Base-by-base conservation (phyloP, 768 basidiomycete species). In the Pleurotus giganteus region DNA sequence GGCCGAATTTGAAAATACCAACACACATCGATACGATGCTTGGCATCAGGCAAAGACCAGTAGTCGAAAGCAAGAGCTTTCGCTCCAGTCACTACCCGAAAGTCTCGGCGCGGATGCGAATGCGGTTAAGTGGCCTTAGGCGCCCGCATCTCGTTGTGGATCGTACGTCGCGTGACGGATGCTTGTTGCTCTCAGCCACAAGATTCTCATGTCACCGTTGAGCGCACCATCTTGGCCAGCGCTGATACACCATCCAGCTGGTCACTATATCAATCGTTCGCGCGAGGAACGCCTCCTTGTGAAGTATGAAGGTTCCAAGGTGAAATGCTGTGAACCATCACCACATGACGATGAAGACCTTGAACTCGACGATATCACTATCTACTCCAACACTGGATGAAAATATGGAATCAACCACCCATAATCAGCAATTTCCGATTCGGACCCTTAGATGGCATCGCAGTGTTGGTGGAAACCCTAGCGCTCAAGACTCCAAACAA, bases 121-220 rank as follows among this genome's bases (percentile, higher is more conserved):
- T 50, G 49, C 49, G 49, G 49, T 50, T 36, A 50, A 34, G 49
- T 32, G 49, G 49, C 15, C n/a, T 15, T 50, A 23, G 34, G 34
- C 34, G 34, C 49, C 34, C 13, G n/a, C n/a, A 19, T 9, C 49
- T 50, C 34, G 24, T 37, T n/a, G 27, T 23, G 39, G 39, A n/a
- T 41, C 19, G 39, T 41, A 41, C 44, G 26, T 45, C 44, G 7
- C 44, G 4, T 45, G 44, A 45, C 27, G 19, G 23, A 5, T n/a
- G 6, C 39, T 27, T 24, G 44, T 45, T 50, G 29, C 49, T 21
- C 24, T 21, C 49, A 50, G 49, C 49, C 49, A 47, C 49, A 34
- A 11, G 21, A 36, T 50, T 26, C 49, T 45, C 49, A 50, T 50
- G 49, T 9, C 49, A 34, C 19, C 49, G 32, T 50, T 37, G 15